Base-by-base conservation (phyloP, 108 stramenopile species). In the Cyclotella sp. region DNA sequence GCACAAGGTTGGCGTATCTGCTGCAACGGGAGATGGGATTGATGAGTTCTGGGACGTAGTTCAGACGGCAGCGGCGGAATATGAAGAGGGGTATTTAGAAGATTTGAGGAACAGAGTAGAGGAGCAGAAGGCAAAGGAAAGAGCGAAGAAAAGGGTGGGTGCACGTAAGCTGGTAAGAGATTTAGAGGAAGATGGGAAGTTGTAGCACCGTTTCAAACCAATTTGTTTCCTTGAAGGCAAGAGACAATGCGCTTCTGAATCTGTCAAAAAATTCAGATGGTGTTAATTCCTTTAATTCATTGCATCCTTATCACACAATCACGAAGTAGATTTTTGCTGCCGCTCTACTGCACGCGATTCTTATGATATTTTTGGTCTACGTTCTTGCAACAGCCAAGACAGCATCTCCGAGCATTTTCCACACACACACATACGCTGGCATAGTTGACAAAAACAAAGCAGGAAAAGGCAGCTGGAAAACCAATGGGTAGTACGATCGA, bases 11-110 rank as follows among this genome's bases (percentile, higher is more conserved):
- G 94, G 90, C 22, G 98, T 99, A 3, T 94, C 93, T 11, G 97
- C 98, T 13, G 91, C 93, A 4, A 96, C 97, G 19, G 99, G 98
- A 9, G 95, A 95, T 21, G 99, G 99, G 6, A 88, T 99, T 27
- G 86, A 87, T 21, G 95, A 86, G 22, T 95, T 98, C 69, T 98
- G 97, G 89, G 79, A 77, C 41, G 85, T 85, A 4, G 84, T 98
- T 11, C 76, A 92, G 42, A 80, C 94, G 18, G 95, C 92, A 22
- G 85, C 61, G 7, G 44, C 57, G 21, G 97, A 98, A 70, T 98
- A 96, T 86, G 82, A 85, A 43, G 77, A 76, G 40, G 95, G 91
- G 16, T 99, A 97, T 75, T 68, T 97, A 46, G 95, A 91, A 9
- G 97, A 97, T 76, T 73, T 98, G 76, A 86, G 85, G 77, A 76